Percentiles rank a stretch among this genome's conserved stretches.
Evolutionary conservation across 805 yeast genomes (phyloP).

Genomic region (Hanseniaspora meyeri): DNA sequence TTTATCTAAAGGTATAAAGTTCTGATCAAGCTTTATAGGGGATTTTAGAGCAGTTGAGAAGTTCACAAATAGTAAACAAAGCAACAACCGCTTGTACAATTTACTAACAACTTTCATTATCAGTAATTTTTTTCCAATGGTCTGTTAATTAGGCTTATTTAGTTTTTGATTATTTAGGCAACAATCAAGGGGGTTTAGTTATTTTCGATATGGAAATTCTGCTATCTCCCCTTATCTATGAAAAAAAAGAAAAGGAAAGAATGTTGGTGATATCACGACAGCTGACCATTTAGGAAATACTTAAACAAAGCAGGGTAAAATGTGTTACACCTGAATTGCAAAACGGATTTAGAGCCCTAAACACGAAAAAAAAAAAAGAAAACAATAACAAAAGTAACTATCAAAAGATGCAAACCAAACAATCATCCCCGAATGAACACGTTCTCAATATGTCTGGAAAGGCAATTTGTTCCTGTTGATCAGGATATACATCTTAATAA

Average conservation of each 20-base stretch:
- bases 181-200: too few species aligned
- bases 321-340: too few species aligned
- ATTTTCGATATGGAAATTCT: too few species aligned
- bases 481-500: slow-evolving; percentile 7
- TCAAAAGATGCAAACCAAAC: background rate
- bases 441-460: background rate
- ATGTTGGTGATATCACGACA: background rate
- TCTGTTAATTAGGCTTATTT: too few species aligned
- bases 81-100: background rate
- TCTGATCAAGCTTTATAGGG: background rate
- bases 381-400: background rate
- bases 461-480: slow-evolving; percentile 4
- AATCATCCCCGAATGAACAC: background rate
- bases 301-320: too few species aligned
- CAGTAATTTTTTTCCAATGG: background rate
- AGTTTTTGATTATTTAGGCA: too few species aligned
- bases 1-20: background rate
- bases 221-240: background rate
- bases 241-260: background rate
- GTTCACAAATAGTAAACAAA: background rate
- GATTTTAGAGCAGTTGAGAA: background rate
- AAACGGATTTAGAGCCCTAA: too few species aligned
- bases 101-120: background rate
- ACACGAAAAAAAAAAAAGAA: background rate
- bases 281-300: too few species aligned